Conservation (phyloP, 441 rosid genomes). For the Adansonia rubrostipa region DNA sequence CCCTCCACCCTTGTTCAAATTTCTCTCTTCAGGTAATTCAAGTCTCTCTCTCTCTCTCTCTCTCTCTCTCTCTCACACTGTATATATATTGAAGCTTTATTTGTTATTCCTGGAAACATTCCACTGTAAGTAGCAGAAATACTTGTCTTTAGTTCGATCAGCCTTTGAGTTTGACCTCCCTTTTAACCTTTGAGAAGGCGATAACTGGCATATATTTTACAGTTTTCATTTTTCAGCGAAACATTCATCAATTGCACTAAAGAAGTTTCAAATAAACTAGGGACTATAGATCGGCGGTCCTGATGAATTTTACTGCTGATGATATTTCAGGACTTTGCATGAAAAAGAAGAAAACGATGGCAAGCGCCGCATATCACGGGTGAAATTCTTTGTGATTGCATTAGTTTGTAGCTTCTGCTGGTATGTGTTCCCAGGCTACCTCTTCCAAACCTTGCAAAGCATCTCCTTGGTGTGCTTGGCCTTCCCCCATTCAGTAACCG, state of each 20-base stretch:
- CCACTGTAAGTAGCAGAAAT: background rate
- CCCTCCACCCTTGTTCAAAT: conserved; percentile 80
- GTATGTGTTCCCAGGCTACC: conserved; percentile 74
- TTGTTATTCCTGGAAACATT: background rate
- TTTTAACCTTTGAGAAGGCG: background rate
- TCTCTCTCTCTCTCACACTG: background rate
- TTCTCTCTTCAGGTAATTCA: conserved; percentile 67
- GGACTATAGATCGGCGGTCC: background rate
- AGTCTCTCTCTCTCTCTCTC: no score
- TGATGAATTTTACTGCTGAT: background rate
- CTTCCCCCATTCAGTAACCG: conserved; percentile 80
- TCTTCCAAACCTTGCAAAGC: conserved; percentile 70
- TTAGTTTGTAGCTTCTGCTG: conserved; percentile 72
- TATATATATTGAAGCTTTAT: background rate
- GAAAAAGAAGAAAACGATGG: conserved; percentile 34
- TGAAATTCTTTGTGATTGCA: conserved; percentile 81
- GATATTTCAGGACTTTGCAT: conserved; percentile 38
- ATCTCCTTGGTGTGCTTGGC: conserved; percentile 88
- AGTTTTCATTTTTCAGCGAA: background rate
- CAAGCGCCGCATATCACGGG: conserved; percentile 57
- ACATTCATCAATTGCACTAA: background rate
- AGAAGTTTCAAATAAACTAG: background rate
- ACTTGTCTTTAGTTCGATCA: background rate
- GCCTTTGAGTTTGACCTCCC: background rate
- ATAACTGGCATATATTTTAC: background rate